A percentile compares a stretch with the other conserved stretches of the same genome.
Evolutionary conservation across 768 basidiomycete species (phyloP).

Genomic region (Omphalotus guepiniiformis): DNA sequence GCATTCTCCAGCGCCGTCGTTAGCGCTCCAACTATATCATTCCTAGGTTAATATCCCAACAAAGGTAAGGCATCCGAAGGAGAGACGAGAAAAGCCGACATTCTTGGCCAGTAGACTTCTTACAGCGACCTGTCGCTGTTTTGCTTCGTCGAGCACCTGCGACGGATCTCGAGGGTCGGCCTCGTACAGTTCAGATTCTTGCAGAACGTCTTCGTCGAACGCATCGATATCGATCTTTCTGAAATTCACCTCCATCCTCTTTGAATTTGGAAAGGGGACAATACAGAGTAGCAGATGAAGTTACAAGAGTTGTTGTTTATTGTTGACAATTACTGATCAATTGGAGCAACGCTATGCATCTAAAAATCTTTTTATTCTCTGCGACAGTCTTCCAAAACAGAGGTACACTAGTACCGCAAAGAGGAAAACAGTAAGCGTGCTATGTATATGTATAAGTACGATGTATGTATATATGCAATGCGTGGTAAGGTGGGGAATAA

Average conservation of each 20-base stretch:
- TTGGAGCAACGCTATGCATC: no score
- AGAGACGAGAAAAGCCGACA: constrained; percentile 20
- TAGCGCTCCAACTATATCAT: constrained; percentile 74
- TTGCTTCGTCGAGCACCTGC: constrained; percentile 71
- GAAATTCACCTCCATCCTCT: constrained; percentile 40
- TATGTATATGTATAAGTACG: neutral
- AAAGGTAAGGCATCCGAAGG: neutral
- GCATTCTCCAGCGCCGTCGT: constrained; percentile 66
- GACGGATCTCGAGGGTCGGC: constrained; percentile 77
- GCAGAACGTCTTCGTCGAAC: constrained; percentile 87
- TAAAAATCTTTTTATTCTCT: no score
- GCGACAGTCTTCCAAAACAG: no score
- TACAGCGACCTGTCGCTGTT: constrained; percentile 68
- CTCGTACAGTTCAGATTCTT: constrained; percentile 82
- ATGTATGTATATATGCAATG: constrained; percentile 3
- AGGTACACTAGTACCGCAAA: neutral
- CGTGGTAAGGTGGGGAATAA: constrained; percentile 3
- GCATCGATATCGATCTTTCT: constrained; percentile 93
- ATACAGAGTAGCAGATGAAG: no score
- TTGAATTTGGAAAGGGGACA: no score
- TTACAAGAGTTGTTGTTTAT: no score
- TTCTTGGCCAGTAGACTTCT: constrained; percentile 73
- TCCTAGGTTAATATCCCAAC: constrained; percentile 37
- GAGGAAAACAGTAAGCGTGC: neutral
- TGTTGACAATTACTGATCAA: no score